Conservation (phyloP, 2,329 filamentous ascomycete species). For the Nothophaeocryptopus gaeumannii region DNA sequence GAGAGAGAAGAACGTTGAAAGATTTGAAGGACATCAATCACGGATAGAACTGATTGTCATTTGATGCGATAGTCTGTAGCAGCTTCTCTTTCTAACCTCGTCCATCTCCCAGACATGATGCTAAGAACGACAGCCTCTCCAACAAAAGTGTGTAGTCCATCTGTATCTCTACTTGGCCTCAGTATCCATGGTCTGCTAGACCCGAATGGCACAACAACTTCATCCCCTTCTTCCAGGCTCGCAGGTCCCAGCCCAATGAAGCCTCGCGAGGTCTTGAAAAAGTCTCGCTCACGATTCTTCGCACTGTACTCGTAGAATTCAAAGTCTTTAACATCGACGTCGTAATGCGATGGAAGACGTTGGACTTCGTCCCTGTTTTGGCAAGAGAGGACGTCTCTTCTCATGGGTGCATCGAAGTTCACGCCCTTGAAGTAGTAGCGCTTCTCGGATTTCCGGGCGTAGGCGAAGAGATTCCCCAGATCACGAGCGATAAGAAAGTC, state of each 20-base stretch:
- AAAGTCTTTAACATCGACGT: slow-evolving; percentile 9
- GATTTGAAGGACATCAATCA: too few relatives aligned
- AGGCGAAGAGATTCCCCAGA: slow-evolving; percentile 16
- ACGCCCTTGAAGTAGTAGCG: slow-evolving; percentile 12
- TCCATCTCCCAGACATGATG: slow-evolving; percentile 14
- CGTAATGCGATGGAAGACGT: slow-evolving; percentile 9
- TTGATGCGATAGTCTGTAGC: slow-evolving; percentile 1
- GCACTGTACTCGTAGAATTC: slow-evolving; percentile 14
- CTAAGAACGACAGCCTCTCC: slow-evolving; percentile 14
- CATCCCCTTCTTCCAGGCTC: slow-evolving; percentile 9
- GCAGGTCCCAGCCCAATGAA: slow-evolving; percentile 22
- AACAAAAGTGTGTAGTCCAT: slow-evolving; percentile 11
- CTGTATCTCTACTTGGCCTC: neutral
- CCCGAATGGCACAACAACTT: slow-evolving; percentile 13
- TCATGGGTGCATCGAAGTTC: slow-evolving; percentile 15
- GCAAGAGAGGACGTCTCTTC: slow-evolving; percentile 12
- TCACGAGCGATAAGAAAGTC: slow-evolving; percentile 18
- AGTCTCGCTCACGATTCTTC: slow-evolving; percentile 19
- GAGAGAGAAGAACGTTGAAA: too few relatives aligned
- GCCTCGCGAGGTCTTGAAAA: slow-evolving; percentile 23
- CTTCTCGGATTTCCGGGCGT: slow-evolving; percentile 7
- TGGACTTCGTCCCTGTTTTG: slow-evolving; percentile 7
- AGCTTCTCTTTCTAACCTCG: slow-evolving; percentile 5
- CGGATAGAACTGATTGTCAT: neutral
- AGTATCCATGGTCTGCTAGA: slow-evolving; percentile 17